These are phyloP conservation scores for Jimgerdemannia flammicorona DNA, from an alignment of 192 early-diverging fungal species.

Conservation along the genomic window DNA sequence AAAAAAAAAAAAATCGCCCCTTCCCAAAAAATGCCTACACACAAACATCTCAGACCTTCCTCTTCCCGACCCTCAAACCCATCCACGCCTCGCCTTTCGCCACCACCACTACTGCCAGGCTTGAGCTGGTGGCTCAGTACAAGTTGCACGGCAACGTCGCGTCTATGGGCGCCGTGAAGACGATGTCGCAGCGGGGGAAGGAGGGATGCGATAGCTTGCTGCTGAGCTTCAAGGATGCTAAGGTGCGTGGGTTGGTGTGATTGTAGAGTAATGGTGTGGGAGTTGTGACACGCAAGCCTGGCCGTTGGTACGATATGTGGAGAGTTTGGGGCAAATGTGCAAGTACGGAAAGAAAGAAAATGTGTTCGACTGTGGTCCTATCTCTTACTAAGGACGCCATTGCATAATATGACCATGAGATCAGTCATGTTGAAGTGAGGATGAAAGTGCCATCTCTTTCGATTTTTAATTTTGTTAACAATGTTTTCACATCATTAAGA, in stretches of 20 bases:
- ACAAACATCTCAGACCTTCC: constrained; percentile 9
- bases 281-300: too few species aligned
- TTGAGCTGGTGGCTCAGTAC: constrained; percentile 63
- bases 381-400: not conserved
- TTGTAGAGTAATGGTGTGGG: not conserved
- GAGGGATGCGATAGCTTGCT: constrained; percentile 70
- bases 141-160: constrained; percentile 65
- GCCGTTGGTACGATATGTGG: too few species aligned
- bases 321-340: too few species aligned
- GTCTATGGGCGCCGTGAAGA: constrained; percentile 67
- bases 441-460: not conserved
- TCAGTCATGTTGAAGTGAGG: not conserved
- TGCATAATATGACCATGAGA: not conserved
- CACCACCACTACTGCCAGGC: constrained; percentile 38
- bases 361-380: too few species aligned
- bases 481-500: constrained; percentile 47
- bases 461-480: constrained; percentile 9
- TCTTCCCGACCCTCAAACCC: constrained; percentile 26
- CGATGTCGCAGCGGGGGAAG: constrained; percentile 55
- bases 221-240: constrained; percentile 79
- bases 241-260: constrained; percentile 43
- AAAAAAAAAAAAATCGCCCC: not conserved
- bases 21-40: not conserved
- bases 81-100: constrained; percentile 9
- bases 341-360: too few species aligned